phyloP scores from a whole-genome alignment of 148 eudicot genomes.

The Cornus suecica region DNA sequence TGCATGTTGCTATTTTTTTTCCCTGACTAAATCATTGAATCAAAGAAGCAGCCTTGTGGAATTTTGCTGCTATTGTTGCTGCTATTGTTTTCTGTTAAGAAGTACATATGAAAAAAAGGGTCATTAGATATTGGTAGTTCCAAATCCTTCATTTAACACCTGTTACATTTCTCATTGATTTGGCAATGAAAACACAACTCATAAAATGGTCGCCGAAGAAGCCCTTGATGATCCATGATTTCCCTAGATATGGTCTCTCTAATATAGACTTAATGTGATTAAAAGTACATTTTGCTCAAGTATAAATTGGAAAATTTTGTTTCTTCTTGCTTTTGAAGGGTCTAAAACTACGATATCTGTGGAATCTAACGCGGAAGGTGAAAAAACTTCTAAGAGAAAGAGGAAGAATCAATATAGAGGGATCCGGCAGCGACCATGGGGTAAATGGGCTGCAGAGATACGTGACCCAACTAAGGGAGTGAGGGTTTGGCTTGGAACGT shows the following conservation, averaged over 20 bases:
- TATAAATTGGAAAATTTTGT: not conserved
- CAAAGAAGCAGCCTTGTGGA: no score
- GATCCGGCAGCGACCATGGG: slow-evolving; percentile 95
- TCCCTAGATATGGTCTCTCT: not conserved
- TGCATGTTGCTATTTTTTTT: no score
- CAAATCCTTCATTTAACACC: no score
- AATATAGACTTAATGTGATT: not conserved
- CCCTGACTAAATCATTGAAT: no score
- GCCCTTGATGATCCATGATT: no score
- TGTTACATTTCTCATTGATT: no score
- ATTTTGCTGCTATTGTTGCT: no score
- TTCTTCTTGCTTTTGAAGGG: slow-evolving; percentile 22
- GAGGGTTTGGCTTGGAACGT: slow-evolving; percentile 93
- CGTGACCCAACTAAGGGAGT: slow-evolving; percentile 92
- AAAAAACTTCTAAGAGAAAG: slow-evolving; percentile 61
- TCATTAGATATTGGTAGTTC: no score
- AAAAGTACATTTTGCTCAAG: not conserved
- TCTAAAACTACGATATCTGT: slow-evolving; percentile 26
- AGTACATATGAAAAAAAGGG: no score
- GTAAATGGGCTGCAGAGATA: slow-evolving; percentile 98
- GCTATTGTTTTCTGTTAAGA: no score
- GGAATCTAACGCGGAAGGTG: slow-evolving; percentile 43
- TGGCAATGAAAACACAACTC: no score
- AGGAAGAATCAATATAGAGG: slow-evolving; percentile 85
- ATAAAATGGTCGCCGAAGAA: no score